Evolutionary conservation across 345 rosid species (phyloP).

Genomic region (Citrus sp.): DNA sequence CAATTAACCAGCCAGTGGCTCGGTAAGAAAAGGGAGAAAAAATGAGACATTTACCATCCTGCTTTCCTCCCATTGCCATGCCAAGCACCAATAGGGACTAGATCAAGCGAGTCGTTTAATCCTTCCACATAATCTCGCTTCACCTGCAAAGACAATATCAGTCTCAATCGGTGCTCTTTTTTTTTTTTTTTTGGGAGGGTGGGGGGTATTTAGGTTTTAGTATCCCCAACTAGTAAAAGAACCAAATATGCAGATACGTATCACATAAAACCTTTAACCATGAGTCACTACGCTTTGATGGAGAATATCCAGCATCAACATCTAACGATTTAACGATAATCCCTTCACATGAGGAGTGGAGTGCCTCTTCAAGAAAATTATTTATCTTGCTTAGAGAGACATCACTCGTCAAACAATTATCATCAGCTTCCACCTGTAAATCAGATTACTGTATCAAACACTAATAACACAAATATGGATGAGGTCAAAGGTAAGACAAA

Average conservation of each 20-base stretch:
- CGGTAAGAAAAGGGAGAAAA: neutral
- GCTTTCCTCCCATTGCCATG: constrained; percentile 94
- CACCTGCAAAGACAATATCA: constrained; percentile 44
- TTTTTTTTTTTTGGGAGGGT: no score
- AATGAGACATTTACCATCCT: constrained; percentile 63
- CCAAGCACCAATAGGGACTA: constrained; percentile 96
- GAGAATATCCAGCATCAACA: constrained; percentile 65
- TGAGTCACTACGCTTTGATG: constrained; percentile 77
- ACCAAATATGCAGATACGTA: neutral
- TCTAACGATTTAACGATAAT: constrained; percentile 79
- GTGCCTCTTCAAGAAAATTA: constrained; percentile 68
- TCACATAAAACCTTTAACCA: constrained; percentile 74
- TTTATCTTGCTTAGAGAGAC: constrained; percentile 42
- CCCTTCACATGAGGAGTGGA: constrained; percentile 76
- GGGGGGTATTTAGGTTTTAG: no score
- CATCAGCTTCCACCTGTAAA: constrained; percentile 57
- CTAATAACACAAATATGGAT: neutral
- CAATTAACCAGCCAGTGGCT: neutral
- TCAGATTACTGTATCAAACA: constrained; percentile 7
- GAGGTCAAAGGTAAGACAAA: neutral
- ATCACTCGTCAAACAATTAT: constrained; percentile 44
- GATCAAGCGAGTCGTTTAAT: constrained; percentile 75
- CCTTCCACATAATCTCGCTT: constrained; percentile 90
- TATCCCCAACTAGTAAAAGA: neutral
- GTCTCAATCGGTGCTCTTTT: neutral